Conservation (phyloP, 192 early-diverging fungal genomes). For the Umbelopsis isabellina region DNA sequence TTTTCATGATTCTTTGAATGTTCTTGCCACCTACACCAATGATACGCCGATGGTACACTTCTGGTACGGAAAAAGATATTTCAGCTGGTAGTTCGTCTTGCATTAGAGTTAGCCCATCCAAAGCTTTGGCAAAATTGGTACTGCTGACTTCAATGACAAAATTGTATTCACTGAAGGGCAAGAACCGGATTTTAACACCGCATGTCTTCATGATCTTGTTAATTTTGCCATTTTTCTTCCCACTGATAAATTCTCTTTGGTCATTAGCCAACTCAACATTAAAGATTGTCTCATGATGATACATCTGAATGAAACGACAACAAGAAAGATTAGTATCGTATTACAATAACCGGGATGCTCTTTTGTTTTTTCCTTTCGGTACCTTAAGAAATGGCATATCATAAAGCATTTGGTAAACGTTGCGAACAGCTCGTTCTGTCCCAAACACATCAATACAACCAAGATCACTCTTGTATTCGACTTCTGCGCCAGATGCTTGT, state of each 20-base stretch:
- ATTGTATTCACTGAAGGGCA: conserved; percentile 71
- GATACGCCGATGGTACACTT: conserved; percentile 77
- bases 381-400: conserved; percentile 53
- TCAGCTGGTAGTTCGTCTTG: conserved; percentile 82
- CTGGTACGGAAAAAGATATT: conserved; percentile 78
- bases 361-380: background rate
- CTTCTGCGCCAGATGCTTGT: conserved; percentile 56
- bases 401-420: conserved; percentile 56
- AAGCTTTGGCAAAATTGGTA: conserved; percentile 45
- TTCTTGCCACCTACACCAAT: conserved; percentile 85
- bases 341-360: no score
- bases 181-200: conserved; percentile 65
- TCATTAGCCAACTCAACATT: conserved; percentile 73
- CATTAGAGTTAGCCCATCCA: conserved; percentile 66
- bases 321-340: no score
- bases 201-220: conserved; percentile 77
- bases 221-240: conserved; percentile 86
- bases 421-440: conserved; percentile 55
- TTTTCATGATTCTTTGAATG: conserved; percentile 86
- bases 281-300: conserved; percentile 64
- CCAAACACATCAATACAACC: conserved; percentile 69
- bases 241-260: conserved; percentile 82
- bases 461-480: conserved; percentile 50
- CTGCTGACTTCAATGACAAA: conserved; percentile 72
- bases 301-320: conserved; percentile 29